Percentiles rank a stretch among this genome's conserved stretches.
Conservation (phyloP, 768 basidiomycete genomes). For the Pleurotus tuber-regium region DNA sequence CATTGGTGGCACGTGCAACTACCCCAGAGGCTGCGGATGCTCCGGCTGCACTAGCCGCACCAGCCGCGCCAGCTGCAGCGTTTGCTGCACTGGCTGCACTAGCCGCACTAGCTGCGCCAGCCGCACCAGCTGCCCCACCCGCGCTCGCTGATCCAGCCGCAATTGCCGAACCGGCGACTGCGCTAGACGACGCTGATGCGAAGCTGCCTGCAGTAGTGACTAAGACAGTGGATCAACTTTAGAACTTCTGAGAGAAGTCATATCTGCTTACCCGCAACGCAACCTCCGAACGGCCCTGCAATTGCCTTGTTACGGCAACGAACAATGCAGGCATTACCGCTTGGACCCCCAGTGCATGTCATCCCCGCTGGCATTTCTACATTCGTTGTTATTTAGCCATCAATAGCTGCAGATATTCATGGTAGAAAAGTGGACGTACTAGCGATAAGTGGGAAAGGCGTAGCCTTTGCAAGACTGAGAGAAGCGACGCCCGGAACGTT, state of each 20-base stretch:
- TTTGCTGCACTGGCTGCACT: too few relatives aligned
- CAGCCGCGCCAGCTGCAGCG: not conserved
- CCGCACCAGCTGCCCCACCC: not conserved
- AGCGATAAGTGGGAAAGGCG: slow-evolving; percentile 3
- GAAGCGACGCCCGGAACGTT: slow-evolving; percentile 20
- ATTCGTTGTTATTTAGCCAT: too few relatives aligned
- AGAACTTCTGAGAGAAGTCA: not conserved
- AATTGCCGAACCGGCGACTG: not conserved
- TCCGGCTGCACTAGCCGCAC: not conserved
- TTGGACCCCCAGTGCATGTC: slow-evolving; percentile 30
- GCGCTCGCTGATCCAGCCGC: not conserved
- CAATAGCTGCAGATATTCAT: too few relatives aligned
- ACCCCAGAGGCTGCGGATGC: not conserved
- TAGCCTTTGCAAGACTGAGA: not conserved
- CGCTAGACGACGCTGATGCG: not conserved
- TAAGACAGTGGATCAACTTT: not conserved
- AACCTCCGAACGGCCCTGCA: slow-evolving; percentile 30
- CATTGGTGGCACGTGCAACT: not conserved
- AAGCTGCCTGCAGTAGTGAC: not conserved
- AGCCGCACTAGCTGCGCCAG: too few relatives aligned
- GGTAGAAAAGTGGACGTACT: not conserved
- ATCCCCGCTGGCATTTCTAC: slow-evolving; percentile 31
- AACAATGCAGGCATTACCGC: slow-evolving; percentile 29
- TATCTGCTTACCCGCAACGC: slow-evolving; percentile 17
- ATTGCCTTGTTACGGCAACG: slow-evolving; percentile 31